These are phyloP conservation scores for Choanephora cucurbitarum DNA, from an alignment of 371 early-diverging fungal genomes.

Conservation along the genomic window DNA sequence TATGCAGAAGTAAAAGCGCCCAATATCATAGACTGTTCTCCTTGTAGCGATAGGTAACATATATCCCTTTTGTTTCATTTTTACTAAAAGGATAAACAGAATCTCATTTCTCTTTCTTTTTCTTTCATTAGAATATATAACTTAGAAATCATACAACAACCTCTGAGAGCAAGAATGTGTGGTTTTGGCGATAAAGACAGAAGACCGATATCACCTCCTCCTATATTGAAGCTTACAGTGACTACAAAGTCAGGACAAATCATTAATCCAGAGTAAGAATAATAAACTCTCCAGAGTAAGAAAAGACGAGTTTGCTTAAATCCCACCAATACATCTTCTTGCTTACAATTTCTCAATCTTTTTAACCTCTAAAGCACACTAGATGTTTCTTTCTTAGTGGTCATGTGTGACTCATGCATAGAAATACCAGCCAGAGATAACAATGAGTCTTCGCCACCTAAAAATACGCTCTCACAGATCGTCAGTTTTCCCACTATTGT, in stretches of 20 bases:
- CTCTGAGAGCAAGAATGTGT: slow-evolving; percentile 83
- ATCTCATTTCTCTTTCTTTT: too few species aligned
- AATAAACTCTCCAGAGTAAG: not conserved
- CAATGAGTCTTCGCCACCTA: slow-evolving; percentile 39
- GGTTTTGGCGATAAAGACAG: slow-evolving; percentile 80
- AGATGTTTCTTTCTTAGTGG: slow-evolving; percentile 60
- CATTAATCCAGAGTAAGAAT: slow-evolving; percentile 40
- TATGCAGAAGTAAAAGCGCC: not conserved
- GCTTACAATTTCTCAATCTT: not conserved
- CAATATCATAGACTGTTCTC: not conserved
- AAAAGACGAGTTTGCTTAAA: not conserved
- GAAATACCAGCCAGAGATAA: slow-evolving; percentile 45
- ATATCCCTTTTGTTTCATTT: not conserved
- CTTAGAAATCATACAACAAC: slow-evolving; percentile 64
- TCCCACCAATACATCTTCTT: not conserved
- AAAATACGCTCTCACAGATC: slow-evolving; percentile 9
- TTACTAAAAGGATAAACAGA: not conserved
- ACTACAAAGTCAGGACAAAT: slow-evolving; percentile 31
- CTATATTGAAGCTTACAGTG: slow-evolving; percentile 48
- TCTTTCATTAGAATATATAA: slow-evolving; percentile 14
- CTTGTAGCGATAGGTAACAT: not conserved
- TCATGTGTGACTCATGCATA: slow-evolving; percentile 63
- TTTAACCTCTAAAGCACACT: slow-evolving; percentile 37
- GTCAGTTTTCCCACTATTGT: slow-evolving; percentile 9
- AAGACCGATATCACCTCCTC: slow-evolving; percentile 62